phyloP scores from a whole-genome alignment of 225 moss, liverwort and hornwort species.

The Takakia lepidozioides region DNA sequence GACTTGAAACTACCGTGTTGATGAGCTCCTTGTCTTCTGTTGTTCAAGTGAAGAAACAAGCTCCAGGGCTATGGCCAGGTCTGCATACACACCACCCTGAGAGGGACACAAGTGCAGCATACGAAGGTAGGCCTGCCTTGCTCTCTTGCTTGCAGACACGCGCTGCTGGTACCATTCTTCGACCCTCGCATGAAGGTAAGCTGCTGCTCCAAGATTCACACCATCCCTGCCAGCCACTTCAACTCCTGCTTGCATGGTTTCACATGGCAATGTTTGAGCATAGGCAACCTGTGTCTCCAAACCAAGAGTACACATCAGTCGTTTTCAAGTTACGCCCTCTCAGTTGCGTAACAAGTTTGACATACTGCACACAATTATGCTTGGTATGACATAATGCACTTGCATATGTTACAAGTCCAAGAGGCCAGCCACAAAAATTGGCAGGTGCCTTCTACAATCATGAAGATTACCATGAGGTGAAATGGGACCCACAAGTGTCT shows the following conservation, averaged over 20 bases:
- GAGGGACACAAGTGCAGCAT: constrained; percentile 87
- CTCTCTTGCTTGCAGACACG: constrained; percentile 62
- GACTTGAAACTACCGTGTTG: constrained; percentile 40
- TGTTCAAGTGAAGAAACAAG: constrained; percentile 53
- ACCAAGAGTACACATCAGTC: not conserved
- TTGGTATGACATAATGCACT: no score
- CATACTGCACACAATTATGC: no score
- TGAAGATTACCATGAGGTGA: no score
- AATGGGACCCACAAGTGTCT: no score
- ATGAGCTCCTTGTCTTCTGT: constrained; percentile 15
- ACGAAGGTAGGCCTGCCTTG: constrained; percentile 69
- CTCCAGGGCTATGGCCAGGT: constrained; percentile 77
- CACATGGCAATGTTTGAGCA: constrained; percentile 80
- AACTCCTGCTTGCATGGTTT: constrained; percentile 32
- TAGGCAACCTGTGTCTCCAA: constrained; percentile 57
- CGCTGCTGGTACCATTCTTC: constrained; percentile 58
- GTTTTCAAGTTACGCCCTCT: not conserved
- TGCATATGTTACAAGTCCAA: no score
- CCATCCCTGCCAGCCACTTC: constrained; percentile 18
- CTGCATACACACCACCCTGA: constrained; percentile 79
- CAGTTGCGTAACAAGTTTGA: no score
- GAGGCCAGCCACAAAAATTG: no score
- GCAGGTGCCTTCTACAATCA: no score
- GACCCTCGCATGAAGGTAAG: constrained; percentile 37
- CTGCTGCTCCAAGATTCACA: constrained; percentile 21